phyloP scores from a whole-genome alignment of 2,329 filamentous ascomycete species.

The Onygena corvina region DNA sequence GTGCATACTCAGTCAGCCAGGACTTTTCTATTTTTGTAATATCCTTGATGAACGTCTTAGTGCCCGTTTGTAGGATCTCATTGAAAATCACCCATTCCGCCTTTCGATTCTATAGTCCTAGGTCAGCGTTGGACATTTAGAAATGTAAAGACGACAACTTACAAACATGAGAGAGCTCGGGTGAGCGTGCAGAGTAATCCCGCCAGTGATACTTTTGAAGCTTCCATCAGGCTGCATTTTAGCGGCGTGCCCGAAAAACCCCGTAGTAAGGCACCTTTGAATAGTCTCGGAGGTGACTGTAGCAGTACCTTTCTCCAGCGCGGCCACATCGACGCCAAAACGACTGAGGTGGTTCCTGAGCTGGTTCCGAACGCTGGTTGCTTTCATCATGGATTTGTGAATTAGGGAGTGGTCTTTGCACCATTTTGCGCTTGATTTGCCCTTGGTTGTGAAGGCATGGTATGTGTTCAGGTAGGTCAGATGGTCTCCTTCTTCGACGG shows the following conservation, averaged over 20 bases:
- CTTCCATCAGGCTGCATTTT: conserved; percentile 88
- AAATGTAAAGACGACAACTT: conserved; percentile 22
- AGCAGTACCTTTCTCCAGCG: conserved; percentile 16
- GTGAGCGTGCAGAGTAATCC: conserved; percentile 69
- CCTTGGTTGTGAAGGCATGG: conserved; percentile 70
- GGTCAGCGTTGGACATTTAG: background rate
- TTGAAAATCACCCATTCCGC: conserved; percentile 95
- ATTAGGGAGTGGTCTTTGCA: conserved; percentile 80
- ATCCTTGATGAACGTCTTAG: conserved; percentile 82
- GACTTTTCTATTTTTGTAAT: conserved; percentile 83
- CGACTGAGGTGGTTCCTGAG: conserved; percentile 76
- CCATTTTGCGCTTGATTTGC: conserved; percentile 72
- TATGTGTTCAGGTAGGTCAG: conserved; percentile 89
- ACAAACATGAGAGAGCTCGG: conserved; percentile 85
- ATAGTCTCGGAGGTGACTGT: conserved; percentile 58
- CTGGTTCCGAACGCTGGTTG: conserved; percentile 76
- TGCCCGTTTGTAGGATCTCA: conserved; percentile 77
- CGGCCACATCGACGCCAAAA: conserved; percentile 53
- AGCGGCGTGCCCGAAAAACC: conserved; percentile 87
- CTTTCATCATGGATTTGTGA: conserved; percentile 68
- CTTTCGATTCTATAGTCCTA: conserved; percentile 56
- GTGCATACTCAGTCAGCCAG: conserved; percentile 85
- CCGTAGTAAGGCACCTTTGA: conserved; percentile 69
- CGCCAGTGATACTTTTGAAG: conserved; percentile 73
- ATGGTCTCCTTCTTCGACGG: conserved; percentile 87